These are phyloP conservation scores for Sporothrix globosa DNA, from an alignment of 2,329 filamentous ascomycete genomes.

Conservation along the genomic window DNA sequence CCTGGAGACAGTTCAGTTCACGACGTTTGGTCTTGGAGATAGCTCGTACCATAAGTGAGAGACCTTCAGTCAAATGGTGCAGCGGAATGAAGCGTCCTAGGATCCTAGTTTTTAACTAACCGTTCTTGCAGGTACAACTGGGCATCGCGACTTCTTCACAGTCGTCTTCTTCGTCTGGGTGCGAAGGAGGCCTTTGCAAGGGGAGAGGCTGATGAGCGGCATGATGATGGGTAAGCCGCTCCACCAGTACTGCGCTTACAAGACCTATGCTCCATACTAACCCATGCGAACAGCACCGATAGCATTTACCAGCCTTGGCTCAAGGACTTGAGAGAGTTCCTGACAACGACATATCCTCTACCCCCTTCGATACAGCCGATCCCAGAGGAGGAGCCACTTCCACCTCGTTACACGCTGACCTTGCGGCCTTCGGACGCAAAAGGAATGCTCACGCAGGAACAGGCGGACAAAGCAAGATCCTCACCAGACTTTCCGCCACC, in stretches of 20 bases:
- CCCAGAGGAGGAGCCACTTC: conserved; percentile 71
- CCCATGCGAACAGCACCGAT: conserved; percentile 64
- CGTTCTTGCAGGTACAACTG: conserved; percentile 75
- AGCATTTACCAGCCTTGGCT: conserved; percentile 81
- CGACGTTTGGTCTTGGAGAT: conserved; percentile 89
- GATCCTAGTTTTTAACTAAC: conserved; percentile 33
- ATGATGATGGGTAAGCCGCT: conserved; percentile 77
- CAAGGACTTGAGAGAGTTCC: conserved; percentile 64
- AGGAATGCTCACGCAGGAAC: neutral
- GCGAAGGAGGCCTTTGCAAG: conserved; percentile 73
- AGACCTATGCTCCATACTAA: neutral
- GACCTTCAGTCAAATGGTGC: neutral
- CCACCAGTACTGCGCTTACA: neutral
- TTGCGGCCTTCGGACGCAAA: conserved; percentile 25
- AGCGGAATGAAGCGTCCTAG: neutral
- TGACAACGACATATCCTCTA: conserved; percentile 71
- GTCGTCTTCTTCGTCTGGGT: conserved; percentile 80
- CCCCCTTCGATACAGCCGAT: conserved; percentile 70
- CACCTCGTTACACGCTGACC: conserved; percentile 66
- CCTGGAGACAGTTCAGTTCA: conserved; percentile 70
- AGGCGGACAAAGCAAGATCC: neutral
- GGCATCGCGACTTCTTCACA: conserved; percentile 85
- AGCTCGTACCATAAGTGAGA: conserved; percentile 84
- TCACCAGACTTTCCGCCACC: conserved; percentile 39
- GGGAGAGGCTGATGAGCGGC: conserved; percentile 91